Conservation (phyloP, 192 early-diverging fungal species). For the Paraglomus occultum region DNA sequence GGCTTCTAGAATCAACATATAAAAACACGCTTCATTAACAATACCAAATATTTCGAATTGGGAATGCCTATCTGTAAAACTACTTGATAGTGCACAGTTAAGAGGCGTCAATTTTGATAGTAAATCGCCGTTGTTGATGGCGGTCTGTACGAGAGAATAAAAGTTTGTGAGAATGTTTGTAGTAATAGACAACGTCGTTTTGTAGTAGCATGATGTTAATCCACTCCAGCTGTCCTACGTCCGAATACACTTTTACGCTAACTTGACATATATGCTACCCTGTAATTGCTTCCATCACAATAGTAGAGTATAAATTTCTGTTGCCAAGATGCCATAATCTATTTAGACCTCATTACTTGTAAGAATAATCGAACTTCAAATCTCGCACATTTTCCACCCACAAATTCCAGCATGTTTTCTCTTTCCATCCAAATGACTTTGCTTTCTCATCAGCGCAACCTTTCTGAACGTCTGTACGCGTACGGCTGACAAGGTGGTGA, state of each 20-base stretch:
- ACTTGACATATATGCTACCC: too few relatives aligned
- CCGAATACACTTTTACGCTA: too few relatives aligned
- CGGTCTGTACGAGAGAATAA: conserved; percentile 35
- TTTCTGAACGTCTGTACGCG: conserved; percentile 54
- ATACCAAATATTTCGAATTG: conserved; percentile 66
- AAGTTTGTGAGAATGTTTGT: conserved; percentile 19
- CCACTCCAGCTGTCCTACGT: background rate
- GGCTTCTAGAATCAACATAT: conserved; percentile 65
- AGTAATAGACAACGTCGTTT: background rate
- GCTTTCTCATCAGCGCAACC: conserved; percentile 71
- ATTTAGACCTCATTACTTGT: too few relatives aligned
- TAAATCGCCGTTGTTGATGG: conserved; percentile 54
- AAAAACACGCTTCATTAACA: conserved; percentile 24
- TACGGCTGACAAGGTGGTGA: conserved; percentile 84
- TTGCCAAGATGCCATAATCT: too few relatives aligned
- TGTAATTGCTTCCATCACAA: too few relatives aligned
- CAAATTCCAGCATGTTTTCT: conserved; percentile 57
- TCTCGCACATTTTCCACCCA: conserved; percentile 80
- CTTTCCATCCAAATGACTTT: conserved; percentile 61
- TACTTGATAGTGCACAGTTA: conserved; percentile 65
- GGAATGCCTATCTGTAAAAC: conserved; percentile 72
- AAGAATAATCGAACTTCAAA: conserved; percentile 32
- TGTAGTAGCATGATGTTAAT: background rate
- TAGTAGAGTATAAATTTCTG: too few relatives aligned
- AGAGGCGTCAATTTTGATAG: conserved; percentile 50